phyloP scores from a whole-genome alignment of 805 yeast species.

The Yamadazyma paraphyllophila region DNA sequence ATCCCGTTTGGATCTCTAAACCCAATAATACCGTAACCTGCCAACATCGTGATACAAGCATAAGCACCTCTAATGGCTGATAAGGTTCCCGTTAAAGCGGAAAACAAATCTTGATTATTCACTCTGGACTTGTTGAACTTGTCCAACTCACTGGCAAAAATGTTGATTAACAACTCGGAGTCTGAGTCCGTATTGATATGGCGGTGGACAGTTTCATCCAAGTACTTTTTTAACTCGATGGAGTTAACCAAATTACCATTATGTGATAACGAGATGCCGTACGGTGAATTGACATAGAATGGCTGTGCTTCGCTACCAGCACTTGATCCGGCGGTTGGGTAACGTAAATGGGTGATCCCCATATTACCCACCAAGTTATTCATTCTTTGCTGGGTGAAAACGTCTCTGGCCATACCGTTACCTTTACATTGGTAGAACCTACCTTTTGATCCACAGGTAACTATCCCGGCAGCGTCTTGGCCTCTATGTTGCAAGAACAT shows the following conservation, averaged over 20 bases:
- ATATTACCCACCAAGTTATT: constrained; percentile 80
- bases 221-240: constrained; percentile 65
- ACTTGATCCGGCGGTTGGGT: constrained; percentile 96
- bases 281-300: constrained; percentile 95
- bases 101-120: constrained; percentile 83
- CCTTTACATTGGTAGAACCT: constrained; percentile 97
- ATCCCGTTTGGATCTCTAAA: constrained; percentile 98
- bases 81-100: constrained; percentile 81
- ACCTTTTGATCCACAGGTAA: constrained; percentile 91
- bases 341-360: constrained; percentile 93
- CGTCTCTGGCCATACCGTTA: constrained; percentile 98
- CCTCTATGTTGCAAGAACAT: constrained; percentile 95
- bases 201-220: constrained; percentile 93
- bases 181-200: constrained; percentile 97
- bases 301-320: constrained; percentile 99
- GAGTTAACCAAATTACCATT: constrained; percentile 95
- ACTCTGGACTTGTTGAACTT: constrained; percentile 91
- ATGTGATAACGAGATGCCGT: constrained; percentile 86
- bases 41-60: constrained; percentile 91
- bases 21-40: constrained; percentile 93
- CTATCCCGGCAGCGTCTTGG: constrained; percentile 99
- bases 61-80: constrained; percentile 90
- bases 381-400: constrained; percentile 82
- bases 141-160: constrained; percentile 89
- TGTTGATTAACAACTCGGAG: constrained; percentile 83